These are phyloP conservation scores for Solanum neorickii DNA, from an alignment of 257 asterid species.

Conservation along the genomic window DNA sequence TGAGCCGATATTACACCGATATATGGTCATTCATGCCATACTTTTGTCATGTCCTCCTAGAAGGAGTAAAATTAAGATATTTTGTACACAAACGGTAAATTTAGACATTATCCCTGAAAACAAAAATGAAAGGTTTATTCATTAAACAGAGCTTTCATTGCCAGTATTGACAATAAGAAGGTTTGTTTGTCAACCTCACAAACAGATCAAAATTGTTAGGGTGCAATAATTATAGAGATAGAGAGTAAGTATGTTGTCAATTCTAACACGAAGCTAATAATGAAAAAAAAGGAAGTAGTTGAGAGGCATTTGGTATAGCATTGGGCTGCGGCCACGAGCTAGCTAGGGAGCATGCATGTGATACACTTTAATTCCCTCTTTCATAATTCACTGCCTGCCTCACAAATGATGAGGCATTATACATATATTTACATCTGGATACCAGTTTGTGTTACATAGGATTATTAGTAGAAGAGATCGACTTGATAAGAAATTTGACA, in stretches of 20 bases:
- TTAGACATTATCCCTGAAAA: background rate
- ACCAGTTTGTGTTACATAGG: background rate
- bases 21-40: background rate
- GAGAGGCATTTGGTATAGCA: background rate
- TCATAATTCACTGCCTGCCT: too few species aligned
- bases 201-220: background rate
- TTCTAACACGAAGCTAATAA: background rate
- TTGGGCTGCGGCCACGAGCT: conserved; percentile 1
- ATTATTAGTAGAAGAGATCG: background rate
- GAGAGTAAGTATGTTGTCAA: background rate
- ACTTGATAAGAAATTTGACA: too few species aligned
- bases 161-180: background rate
- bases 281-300: background rate
- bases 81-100: background rate
- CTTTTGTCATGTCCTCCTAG: background rate
- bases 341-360: background rate
- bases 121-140: background rate
- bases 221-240: background rate
- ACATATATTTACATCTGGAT: background rate
- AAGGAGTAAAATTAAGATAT: background rate
- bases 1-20: background rate
- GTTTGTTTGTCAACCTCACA: background rate
- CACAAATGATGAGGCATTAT: background rate
- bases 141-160: background rate
- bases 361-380: background rate